phyloP scores from a whole-genome alignment of 1,284 basidiomycete species.

The Trichosporon sp. region DNA sequence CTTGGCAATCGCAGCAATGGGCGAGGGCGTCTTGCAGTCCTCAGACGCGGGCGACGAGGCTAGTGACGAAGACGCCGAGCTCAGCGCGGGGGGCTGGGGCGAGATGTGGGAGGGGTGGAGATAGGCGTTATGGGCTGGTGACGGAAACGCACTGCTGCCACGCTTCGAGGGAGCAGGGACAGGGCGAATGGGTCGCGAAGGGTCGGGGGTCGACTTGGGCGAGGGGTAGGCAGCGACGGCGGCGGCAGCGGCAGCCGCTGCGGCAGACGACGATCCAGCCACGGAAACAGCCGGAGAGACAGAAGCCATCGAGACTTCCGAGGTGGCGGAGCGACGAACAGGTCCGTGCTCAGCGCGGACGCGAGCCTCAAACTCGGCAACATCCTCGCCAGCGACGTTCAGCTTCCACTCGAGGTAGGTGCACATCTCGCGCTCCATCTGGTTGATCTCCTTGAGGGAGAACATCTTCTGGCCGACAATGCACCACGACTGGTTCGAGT shows the following conservation, averaged over 20 bases:
- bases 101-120: conserved; percentile 35
- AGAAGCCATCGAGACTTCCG: conserved; percentile 26
- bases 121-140: conserved; percentile 33
- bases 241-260: conserved; percentile 7
- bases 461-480: conserved; percentile 93
- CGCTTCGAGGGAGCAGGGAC: conserved; percentile 37
- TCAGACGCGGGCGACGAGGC: conserved; percentile 52
- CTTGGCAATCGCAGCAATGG: conserved; percentile 40
- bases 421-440: conserved; percentile 95
- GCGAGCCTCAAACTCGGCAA: conserved; percentile 47
- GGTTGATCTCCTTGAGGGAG: conserved; percentile 84
- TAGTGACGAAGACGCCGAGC: conserved; percentile 49
- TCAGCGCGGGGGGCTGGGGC: conserved; percentile 47
- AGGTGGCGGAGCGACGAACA: conserved; percentile 12
- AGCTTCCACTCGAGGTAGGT: conserved; percentile 89
- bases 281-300: conserved; percentile 17
- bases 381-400: conserved; percentile 51
- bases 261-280: conserved; percentile 23
- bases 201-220: conserved; percentile 52
- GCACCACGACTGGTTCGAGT: conserved; percentile 93
- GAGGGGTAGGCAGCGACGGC: conserved; percentile 48
- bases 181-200: conserved; percentile 47
- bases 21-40: conserved; percentile 55
- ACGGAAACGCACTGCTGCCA: conserved; percentile 27
- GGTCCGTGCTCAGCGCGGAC: conserved; percentile 50